Conservation (phyloP, 1,284 basidiomycete genomes). For the Moesziomyces aphidis region DNA sequence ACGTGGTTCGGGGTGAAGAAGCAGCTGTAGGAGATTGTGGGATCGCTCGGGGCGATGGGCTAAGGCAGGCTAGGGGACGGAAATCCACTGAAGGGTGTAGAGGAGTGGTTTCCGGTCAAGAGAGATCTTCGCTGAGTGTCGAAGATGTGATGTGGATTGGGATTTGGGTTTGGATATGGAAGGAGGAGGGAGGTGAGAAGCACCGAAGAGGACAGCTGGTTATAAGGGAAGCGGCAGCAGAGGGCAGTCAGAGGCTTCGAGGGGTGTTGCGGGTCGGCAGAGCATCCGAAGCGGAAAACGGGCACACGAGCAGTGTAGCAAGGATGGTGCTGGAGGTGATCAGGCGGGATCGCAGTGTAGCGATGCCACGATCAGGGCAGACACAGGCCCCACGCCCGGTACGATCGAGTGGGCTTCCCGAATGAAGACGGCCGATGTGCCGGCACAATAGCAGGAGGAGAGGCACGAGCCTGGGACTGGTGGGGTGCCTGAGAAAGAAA, state of each 20-base stretch:
- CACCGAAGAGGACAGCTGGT: constrained; percentile 1
- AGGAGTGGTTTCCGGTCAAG: constrained; percentile 20
- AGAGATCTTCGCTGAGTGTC: constrained; percentile 8
- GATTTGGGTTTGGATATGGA: constrained; percentile 5
- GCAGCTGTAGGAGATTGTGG: constrained; percentile 49
- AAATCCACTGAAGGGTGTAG: constrained; percentile 8
- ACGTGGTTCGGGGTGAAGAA: constrained; percentile 46
- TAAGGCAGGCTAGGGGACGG: constrained; percentile 18
- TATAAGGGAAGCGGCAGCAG: constrained; percentile 25
- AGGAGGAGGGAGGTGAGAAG: background rate
- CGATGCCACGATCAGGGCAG: background rate
- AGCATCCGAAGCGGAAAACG: background rate
- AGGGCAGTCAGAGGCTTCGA: constrained; percentile 8
- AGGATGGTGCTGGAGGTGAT: background rate
- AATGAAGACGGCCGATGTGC: background rate
- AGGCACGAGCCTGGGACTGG: background rate
- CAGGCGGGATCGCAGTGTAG: background rate
- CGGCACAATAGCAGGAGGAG: no score
- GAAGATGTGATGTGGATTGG: constrained; percentile 25
- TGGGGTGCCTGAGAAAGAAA: background rate
- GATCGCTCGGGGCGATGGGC: constrained; percentile 25
- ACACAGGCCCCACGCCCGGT: background rate
- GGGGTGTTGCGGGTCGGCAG: background rate
- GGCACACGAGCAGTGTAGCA: constrained; percentile 7
- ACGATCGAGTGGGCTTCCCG: no score